These are phyloP conservation scores for Chalciporus piperatus DNA, from an alignment of 768 basidiomycete genomes.

Conservation along the genomic window DNA sequence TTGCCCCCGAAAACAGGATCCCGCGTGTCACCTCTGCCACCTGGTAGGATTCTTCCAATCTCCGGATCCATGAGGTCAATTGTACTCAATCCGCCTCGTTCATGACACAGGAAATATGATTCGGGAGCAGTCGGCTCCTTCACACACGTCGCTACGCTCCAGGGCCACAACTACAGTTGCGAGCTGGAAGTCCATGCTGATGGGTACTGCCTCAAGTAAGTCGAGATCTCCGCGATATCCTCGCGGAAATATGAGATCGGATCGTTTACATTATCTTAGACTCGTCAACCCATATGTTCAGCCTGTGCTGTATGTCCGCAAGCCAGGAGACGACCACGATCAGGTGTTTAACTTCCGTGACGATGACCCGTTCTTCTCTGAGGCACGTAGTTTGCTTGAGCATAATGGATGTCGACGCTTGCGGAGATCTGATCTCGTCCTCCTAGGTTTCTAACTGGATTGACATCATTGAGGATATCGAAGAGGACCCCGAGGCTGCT, in stretches of 20 bases:
- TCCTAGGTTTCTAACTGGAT: conserved; percentile 73
- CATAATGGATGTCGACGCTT: no score
- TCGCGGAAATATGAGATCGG: not conserved
- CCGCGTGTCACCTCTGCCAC: conserved; percentile 91
- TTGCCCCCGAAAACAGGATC: conserved; percentile 84
- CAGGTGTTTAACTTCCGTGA: conserved; percentile 68
- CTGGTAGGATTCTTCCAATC: conserved; percentile 53
- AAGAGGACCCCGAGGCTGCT: conserved; percentile 77
- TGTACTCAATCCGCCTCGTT: conserved; percentile 15
- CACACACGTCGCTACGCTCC: conserved; percentile 86
- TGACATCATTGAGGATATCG: conserved; percentile 86
- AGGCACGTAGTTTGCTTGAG: conserved; percentile 37
- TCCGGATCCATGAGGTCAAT: conserved; percentile 14
- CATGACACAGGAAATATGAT: conserved; percentile 78
- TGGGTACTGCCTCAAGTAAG: conserved; percentile 82
- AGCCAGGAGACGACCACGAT: conserved; percentile 76
- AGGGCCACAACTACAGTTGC: conserved; percentile 91
- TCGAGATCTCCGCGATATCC: conserved; percentile 4
- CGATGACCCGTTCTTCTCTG: conserved; percentile 94
- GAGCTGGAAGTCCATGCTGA: conserved; percentile 94
- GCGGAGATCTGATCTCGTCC: no score
- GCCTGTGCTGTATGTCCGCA: conserved; percentile 83
- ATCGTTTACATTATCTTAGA: conserved; percentile 37
- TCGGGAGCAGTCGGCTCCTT: conserved; percentile 92
- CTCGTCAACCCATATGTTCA: conserved; percentile 92